Evolutionary conservation across 306 rosid genomes (phyloP).

Genomic region (Castanea crenata): DNA sequence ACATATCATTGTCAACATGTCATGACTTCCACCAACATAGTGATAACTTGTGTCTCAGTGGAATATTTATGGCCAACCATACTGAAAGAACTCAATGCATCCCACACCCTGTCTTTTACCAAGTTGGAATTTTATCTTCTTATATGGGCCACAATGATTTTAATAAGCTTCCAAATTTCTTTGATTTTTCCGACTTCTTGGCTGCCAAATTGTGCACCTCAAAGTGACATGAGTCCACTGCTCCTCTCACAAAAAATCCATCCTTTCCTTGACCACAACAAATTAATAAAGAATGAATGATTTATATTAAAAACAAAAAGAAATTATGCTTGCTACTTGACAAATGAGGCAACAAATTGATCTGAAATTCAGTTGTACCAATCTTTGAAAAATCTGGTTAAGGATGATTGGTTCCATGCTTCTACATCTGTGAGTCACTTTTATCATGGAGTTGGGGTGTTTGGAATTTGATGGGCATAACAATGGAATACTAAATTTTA

Average conservation of each 20-base stretch:
- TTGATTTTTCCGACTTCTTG: conserved; percentile 21
- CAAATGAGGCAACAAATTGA: background rate
- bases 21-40: conserved; percentile 66
- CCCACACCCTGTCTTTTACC: conserved; percentile 23
- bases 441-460: too few relatives aligned
- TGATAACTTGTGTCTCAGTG: conserved; percentile 69
- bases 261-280: background rate
- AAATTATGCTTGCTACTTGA: background rate
- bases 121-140: conserved; percentile 26
- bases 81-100: conserved; percentile 34
- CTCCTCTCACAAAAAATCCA: background rate
- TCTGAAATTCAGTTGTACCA: background rate
- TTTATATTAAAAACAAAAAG: background rate
- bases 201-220: background rate
- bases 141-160: conserved; percentile 26
- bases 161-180: conserved; percentile 18
- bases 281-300: background rate
- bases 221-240: background rate
- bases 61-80: conserved; percentile 62
- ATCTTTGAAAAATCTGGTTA: background rate
- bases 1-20: conserved; percentile 61
- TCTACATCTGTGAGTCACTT: too few relatives aligned
- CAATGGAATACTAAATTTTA: background rate
- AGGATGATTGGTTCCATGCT: background rate
- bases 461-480: too few relatives aligned